phyloP scores from a whole-genome alignment of 331 rosid species.

The Acacia pycnantha region DNA sequence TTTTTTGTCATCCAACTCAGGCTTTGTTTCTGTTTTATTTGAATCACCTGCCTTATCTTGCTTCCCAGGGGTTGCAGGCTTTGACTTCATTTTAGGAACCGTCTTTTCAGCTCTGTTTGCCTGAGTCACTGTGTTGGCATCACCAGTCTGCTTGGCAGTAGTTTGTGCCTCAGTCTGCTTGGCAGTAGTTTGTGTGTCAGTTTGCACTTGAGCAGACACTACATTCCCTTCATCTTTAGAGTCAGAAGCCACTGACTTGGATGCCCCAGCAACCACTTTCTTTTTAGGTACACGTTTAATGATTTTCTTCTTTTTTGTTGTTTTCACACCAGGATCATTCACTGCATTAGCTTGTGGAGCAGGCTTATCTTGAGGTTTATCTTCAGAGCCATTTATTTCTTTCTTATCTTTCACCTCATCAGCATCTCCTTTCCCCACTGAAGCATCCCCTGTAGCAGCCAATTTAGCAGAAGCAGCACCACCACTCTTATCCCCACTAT shows the following conservation, averaged over 20 bases:
- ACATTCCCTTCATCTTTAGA: conserved; percentile 36
- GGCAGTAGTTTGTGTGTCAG: conserved; percentile 33
- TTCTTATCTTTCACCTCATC: conserved; percentile 41
- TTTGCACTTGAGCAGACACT: conserved; percentile 32
- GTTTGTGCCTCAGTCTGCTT: conserved; percentile 40
- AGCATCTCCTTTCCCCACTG: conserved; percentile 40
- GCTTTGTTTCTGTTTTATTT: conserved; percentile 37
- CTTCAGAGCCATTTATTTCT: conserved; percentile 42
- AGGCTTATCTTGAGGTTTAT: conserved; percentile 45
- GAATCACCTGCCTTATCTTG: conserved; percentile 36
- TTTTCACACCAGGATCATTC: conserved; percentile 47
- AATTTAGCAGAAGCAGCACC: conserved; percentile 41
- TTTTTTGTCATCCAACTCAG: conserved; percentile 51
- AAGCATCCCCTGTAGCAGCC: conserved; percentile 33
- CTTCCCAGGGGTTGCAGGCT: conserved; percentile 38
- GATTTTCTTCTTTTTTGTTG: conserved; percentile 72
- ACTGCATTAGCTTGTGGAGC: conserved; percentile 43
- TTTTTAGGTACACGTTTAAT: conserved; percentile 85
- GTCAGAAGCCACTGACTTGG: conserved; percentile 42
- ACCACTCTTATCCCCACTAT: conserved; percentile 40
- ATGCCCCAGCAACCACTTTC: conserved; percentile 55
- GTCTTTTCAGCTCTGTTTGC: conserved; percentile 41
- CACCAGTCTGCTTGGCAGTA: conserved; percentile 44
- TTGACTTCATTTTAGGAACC: conserved; percentile 49
- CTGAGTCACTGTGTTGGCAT: conserved; percentile 35